Conservation (phyloP, 805 yeast genomes). For the Saturnispora dispora region DNA sequence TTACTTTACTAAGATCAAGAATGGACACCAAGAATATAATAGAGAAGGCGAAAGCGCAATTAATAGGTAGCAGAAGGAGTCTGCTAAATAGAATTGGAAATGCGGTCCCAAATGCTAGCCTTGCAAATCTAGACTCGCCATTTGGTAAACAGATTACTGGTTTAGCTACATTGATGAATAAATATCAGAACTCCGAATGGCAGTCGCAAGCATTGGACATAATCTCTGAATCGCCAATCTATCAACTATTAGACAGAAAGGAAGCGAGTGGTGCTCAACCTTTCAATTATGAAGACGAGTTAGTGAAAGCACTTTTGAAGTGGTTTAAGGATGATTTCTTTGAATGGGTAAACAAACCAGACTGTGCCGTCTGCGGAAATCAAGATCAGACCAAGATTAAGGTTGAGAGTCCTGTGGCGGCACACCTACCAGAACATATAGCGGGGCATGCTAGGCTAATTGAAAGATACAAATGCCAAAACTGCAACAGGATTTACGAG, state of each 20-base stretch:
- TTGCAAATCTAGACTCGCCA: neutral
- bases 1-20: neutral
- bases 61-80: neutral
- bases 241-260: constrained; percentile 31
- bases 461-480: constrained; percentile 56
- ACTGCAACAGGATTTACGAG: constrained; percentile 39
- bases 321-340: constrained; percentile 79
- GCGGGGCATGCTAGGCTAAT: constrained; percentile 45
- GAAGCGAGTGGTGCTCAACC: constrained; percentile 10
- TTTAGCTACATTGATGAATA: neutral
- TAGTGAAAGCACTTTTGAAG: constrained; percentile 47
- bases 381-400: constrained; percentile 32
- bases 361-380: constrained; percentile 45
- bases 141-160: constrained; percentile 3
- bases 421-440: constrained; percentile 32
- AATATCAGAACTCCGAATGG: constrained; percentile 1
- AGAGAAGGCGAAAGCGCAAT: neutral
- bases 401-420: constrained; percentile 28
- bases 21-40: neutral
- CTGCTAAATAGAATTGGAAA: neutral
- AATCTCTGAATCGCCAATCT: constrained; percentile 59
- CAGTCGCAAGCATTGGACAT: constrained; percentile 53
- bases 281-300: constrained; percentile 43
- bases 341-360: constrained; percentile 70
- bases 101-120: neutral